These are phyloP conservation scores for Puccinia hordei DNA, from an alignment of 1,284 basidiomycete species.

Conservation along the genomic window DNA sequence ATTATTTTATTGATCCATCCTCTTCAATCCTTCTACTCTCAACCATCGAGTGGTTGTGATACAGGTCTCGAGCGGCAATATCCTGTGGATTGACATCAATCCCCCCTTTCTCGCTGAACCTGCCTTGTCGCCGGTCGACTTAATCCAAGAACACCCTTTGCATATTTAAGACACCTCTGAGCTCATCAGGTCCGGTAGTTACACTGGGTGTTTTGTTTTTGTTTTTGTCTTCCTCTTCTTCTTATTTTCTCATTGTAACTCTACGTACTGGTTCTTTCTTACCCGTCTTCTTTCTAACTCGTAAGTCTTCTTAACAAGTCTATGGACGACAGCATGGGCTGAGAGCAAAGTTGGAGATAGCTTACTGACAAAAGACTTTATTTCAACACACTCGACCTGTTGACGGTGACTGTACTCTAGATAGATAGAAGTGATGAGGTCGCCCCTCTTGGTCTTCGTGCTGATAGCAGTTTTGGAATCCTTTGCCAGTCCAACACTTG, in stretches of 20 bases:
- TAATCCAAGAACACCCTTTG: too few relatives aligned
- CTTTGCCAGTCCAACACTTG: not conserved
- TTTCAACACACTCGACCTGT: not conserved
- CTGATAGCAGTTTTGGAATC: conserved; percentile 1
- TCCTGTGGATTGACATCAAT: too few relatives aligned
- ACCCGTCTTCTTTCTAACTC: not conserved
- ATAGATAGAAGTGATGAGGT: not conserved
- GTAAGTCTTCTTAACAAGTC: not conserved
- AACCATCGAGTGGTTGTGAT: too few relatives aligned
- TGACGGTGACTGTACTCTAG: too few relatives aligned
- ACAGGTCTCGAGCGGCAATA: too few relatives aligned
- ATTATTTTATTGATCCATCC: too few relatives aligned
- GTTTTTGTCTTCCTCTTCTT: not conserved
- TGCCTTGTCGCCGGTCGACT: conserved; percentile 1
- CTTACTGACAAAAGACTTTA: not conserved
- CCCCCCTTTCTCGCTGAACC: not conserved
- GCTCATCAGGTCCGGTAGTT: not conserved
- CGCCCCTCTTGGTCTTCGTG: not conserved
- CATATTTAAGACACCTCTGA: not conserved
- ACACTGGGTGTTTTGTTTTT: not conserved
- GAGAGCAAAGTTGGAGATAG: not conserved
- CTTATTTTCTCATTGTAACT: not conserved
- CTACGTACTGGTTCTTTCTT: not conserved
- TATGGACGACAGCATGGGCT: not conserved
- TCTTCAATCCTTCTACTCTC: too few relatives aligned